phyloP scores from a whole-genome alignment of 441 rosid species.

The Gossypium gossypioides region DNA sequence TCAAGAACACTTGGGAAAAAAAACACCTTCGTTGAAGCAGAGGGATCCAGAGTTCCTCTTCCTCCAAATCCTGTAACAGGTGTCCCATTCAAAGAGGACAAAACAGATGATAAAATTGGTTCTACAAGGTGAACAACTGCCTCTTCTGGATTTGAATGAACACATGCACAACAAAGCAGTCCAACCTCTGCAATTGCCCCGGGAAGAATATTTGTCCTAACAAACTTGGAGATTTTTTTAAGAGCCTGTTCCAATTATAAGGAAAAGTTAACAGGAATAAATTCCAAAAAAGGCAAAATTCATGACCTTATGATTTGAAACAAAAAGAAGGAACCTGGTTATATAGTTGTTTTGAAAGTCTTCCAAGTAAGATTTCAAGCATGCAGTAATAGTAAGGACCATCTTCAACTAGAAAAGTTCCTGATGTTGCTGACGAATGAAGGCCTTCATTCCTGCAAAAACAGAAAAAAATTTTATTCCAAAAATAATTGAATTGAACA shows the following conservation, averaged over 20 bases:
- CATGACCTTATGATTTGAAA: slow-evolving; percentile 13
- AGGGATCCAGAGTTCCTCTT: slow-evolving; percentile 41
- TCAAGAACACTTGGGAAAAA: slow-evolving; percentile 18
- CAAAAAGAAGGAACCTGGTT: slow-evolving; percentile 52
- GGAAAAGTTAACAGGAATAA: slow-evolving; percentile 11
- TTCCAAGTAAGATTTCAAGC: slow-evolving; percentile 95
- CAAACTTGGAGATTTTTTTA: slow-evolving; percentile 93
- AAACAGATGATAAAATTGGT: slow-evolving; percentile 67
- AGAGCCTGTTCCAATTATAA: slow-evolving; percentile 56
- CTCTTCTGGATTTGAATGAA: slow-evolving; percentile 91
- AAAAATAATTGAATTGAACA: slow-evolving; percentile 5
- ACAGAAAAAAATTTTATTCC: background rate
- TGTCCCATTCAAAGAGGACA: slow-evolving; percentile 83
- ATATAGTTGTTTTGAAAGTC: slow-evolving; percentile 77
- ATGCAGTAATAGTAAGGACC: slow-evolving; percentile 96
- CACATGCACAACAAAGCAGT: slow-evolving; percentile 95
- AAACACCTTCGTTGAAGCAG: slow-evolving; percentile 62
- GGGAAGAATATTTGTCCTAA: slow-evolving; percentile 87
- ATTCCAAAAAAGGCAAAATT: background rate
- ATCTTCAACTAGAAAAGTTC: slow-evolving; percentile 97
- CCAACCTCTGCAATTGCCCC: slow-evolving; percentile 99
- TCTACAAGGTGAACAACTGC: slow-evolving; percentile 78
- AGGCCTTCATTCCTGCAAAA: slow-evolving; percentile 80
- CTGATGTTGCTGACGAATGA: slow-evolving; percentile 84
- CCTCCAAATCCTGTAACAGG: slow-evolving; percentile 94